Base-by-base conservation (phyloP, 257 asterid species). In the Nicotiana tomentosiformis region DNA sequence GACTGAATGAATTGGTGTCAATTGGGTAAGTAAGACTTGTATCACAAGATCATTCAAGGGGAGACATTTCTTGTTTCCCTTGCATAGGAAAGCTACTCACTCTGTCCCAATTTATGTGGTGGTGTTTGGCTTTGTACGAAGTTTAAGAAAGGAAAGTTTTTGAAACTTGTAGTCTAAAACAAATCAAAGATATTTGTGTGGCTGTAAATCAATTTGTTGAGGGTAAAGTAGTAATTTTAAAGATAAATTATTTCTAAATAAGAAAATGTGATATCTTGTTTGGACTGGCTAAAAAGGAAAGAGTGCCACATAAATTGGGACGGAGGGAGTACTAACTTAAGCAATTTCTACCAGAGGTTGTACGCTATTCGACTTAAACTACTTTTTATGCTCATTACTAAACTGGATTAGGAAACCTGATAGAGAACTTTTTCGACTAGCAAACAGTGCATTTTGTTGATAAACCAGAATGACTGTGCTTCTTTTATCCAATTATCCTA, bases 1-100 rank as follows among this genome's bases (percentile, higher is more conserved):
- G 90, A 87, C 81, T 93, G 85, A 89, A 91, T 30, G 89, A 93
- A 77, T 87, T 96, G 90, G 89, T 88, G 84, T 88, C 97, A 60
- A 88, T 93, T 29, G 98, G 98, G 99, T 94, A 88, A 85, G 93
- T 84, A 30, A 69, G 29, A 23, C 77, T 58, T 30, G 18, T 74
- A 74, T 74, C 80, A 26, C 16, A 74, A 37, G n/a, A 70, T 43
- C 60, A 43, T 43, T 20, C 20, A 14, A 43, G 30, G 17, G 66
- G 16, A 46, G 37, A 11, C 17, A 10, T 51, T 32, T 16, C 60
- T 33, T 17, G 14, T 10, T 14, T 77, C 53, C 68, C 32, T 60
- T 33, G 14, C 35, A 43, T 3, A 43, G 78, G n/a, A 74, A 17
- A 16, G 62, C 62, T 56, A 57, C 51, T 43, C 51, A 4, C 51